Conservation (phyloP, 2,329 filamentous ascomycete species). For the Stachybotrys chartarum region DNA sequence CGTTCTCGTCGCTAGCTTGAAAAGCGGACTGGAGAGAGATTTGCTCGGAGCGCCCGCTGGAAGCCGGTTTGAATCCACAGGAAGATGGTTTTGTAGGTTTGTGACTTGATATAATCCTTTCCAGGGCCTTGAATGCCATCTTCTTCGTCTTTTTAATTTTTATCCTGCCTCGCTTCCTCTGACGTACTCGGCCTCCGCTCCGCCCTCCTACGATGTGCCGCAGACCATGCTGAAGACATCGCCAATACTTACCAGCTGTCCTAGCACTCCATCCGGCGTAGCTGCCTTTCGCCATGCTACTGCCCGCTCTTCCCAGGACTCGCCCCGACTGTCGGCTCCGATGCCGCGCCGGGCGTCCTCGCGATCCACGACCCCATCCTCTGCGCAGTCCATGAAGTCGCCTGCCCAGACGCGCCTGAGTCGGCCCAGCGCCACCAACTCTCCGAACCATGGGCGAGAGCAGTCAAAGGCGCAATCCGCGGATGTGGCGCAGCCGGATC, state of each 20-base stretch:
- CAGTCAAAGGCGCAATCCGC: not conserved
- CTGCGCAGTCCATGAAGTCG: slow-evolving; percentile 16
- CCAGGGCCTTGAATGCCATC: not conserved
- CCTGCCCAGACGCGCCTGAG: slow-evolving; percentile 1
- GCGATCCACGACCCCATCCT: slow-evolving; percentile 10
- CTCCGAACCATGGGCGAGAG: not conserved
- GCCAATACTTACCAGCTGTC: slow-evolving; percentile 40
- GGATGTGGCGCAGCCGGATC: not conserved
- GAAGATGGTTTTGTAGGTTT: not conserved
- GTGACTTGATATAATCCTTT: slow-evolving; percentile 1
- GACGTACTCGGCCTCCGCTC: slow-evolving; percentile 1
- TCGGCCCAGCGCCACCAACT: slow-evolving; percentile 1
- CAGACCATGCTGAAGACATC: slow-evolving; percentile 55
- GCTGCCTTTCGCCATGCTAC: slow-evolving; percentile 31
- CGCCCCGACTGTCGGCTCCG: slow-evolving; percentile 16
- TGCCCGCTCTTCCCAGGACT: slow-evolving; percentile 14
- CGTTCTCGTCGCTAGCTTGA: slow-evolving; percentile 16
- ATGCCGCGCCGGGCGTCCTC: slow-evolving; percentile 17
- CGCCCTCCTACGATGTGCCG: slow-evolving; percentile 36
- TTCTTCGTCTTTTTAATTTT: not conserved
- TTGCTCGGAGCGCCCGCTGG: not conserved
- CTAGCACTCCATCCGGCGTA: slow-evolving; percentile 40
- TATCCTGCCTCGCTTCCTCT: slow-evolving; percentile 4
- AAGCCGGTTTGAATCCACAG: not conserved
- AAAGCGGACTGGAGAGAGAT: not conserved